Evolutionary conservation across 2,329 filamentous ascomycete species (phyloP), one percentile per base, ranked within the genome.

Genomic region (Tolypocladium sp.): DNA sequence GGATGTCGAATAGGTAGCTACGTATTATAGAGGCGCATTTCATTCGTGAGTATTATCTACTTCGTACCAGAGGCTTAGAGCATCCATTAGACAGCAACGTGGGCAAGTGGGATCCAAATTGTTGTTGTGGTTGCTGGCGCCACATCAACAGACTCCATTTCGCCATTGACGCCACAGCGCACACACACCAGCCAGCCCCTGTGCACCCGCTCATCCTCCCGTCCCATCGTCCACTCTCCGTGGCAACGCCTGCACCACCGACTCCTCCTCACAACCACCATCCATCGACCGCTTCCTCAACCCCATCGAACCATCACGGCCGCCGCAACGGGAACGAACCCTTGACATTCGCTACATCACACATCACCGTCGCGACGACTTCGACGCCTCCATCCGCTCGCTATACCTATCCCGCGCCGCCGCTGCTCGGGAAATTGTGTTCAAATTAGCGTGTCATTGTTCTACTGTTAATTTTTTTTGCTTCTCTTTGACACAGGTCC

Each of bases 231-330:
- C 46, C 46, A 20, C 30, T 52, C 41, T 46, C 55, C 55, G 55
- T n/a, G 41, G 63, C 61, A 65, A 65, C 64, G 51, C 57, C 35
- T 52, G 27, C 20, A 52, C 42, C 4, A 25, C 12, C n/a, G 7
- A n/a, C 30, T 35, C 17, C 42, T 25, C 15, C 27, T 35, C 13
- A 8, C n/a, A 20, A 33, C 27, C 25, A 30, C 12, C 55, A 12
- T 44, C 55, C 27, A 56, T 41, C 55, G 13, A 35, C 22, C 55
- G n/a, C 55, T 22, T 13, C 10, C 41, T 35, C 55, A 20, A 33
- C 5, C 27, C 41, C 41, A 37, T 56, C 40, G 37, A 15, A 55
- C n/a, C 37, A 30, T 44, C 54, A 33, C 40, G 13, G 30, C 22
- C 41, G 41, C 55, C 30, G 25, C 30, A 22, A 41, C 41, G n/a